A percentile compares a stretch with the other conserved stretches of the same genome.
phyloP scores from a whole-genome alignment of 768 basidiomycete species.

The Trametes villosa region DNA sequence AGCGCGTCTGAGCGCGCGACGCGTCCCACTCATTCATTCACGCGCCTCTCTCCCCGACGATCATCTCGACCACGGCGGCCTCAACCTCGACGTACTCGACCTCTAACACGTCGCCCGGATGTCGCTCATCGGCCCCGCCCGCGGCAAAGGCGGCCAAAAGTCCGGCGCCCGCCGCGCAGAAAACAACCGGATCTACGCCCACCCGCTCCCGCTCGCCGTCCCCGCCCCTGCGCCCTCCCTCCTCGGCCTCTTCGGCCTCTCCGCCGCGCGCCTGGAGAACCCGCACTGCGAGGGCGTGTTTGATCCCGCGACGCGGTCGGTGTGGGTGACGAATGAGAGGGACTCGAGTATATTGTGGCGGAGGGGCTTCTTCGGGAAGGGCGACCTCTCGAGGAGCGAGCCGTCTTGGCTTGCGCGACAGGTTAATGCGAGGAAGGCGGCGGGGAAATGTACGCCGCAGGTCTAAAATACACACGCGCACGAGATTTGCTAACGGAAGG shows the following conservation, averaged over 20 bases:
- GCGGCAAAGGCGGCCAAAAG: conserved; percentile 43
- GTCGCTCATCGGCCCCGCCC: conserved; percentile 50
- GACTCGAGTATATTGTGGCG: conserved; percentile 81
- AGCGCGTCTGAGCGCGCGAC: conserved; percentile 9
- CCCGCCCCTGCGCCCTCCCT: conserved; percentile 41
- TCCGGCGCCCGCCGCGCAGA: conserved; percentile 58
- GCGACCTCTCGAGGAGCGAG: conserved; percentile 91
- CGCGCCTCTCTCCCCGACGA: not conserved
- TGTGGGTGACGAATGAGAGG: conserved; percentile 74
- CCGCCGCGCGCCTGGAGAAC: conserved; percentile 61
- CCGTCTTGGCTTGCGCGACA: conserved; percentile 90
- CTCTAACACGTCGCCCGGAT: conserved; percentile 32
- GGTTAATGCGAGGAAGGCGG: conserved; percentile 58
- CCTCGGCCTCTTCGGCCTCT: conserved; percentile 53
- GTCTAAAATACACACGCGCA: too few relatives aligned
- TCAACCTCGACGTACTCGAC: conserved; percentile 7
- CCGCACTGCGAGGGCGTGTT: conserved; percentile 79
- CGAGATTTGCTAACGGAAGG: too few relatives aligned
- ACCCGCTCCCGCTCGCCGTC: conserved; percentile 68
- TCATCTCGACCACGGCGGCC: not conserved
- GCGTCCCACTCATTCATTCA: conserved; percentile 9
- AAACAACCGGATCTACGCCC: conserved; percentile 68
- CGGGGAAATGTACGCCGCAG: conserved; percentile 58
- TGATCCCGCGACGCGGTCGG: conserved; percentile 80
- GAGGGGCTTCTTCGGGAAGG: conserved; percentile 97